These are phyloP conservation scores for Cystobasidiaceae sp. DNA, from an alignment of 1,284 basidiomycete genomes.

Conservation along the genomic window DNA sequence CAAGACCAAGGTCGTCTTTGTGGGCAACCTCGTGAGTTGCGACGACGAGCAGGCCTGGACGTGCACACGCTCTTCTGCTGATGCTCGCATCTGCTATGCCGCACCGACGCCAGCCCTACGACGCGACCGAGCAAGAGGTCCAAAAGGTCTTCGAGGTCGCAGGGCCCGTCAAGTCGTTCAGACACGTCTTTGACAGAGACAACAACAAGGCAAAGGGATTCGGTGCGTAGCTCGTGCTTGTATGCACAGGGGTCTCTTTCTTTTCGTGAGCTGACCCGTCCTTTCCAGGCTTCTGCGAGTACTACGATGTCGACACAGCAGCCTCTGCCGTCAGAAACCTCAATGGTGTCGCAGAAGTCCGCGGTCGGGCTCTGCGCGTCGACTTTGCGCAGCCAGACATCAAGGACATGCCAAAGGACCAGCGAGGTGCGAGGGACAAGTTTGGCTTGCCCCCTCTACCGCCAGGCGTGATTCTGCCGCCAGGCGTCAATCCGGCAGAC, in stretches of 20 bases:
- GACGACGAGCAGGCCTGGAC: neutral
- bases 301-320: slow-evolving; percentile 78
- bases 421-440: slow-evolving; percentile 50
- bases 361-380: slow-evolving; percentile 75
- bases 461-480: slow-evolving; percentile 67
- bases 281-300: slow-evolving; percentile 39
- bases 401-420: slow-evolving; percentile 57
- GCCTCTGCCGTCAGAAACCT: slow-evolving; percentile 78
- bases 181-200: slow-evolving; percentile 90
- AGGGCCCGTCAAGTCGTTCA: slow-evolving; percentile 76
- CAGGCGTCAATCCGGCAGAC: slow-evolving; percentile 73
- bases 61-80: no score
- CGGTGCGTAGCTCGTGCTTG: slow-evolving; percentile 67
- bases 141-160: slow-evolving; percentile 66
- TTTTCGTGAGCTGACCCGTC: neutral
- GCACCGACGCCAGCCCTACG: slow-evolving; percentile 18
- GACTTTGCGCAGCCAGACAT: slow-evolving; percentile 60
- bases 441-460: slow-evolving; percentile 62
- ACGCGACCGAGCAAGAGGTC: neutral
- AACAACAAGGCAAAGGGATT: slow-evolving; percentile 96
- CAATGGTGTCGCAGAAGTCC: slow-evolving; percentile 68
- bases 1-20: slow-evolving; percentile 32
- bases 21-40: slow-evolving; percentile 29
- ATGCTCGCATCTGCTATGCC: neutral
- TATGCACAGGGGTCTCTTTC: neutral